A percentile compares a stretch with the other conserved stretches of the same genome.
These are phyloP conservation scores for Exophiala lecanii-corni DNA, from an alignment of 2,329 filamentous ascomycete genomes.

Conservation along the genomic window DNA sequence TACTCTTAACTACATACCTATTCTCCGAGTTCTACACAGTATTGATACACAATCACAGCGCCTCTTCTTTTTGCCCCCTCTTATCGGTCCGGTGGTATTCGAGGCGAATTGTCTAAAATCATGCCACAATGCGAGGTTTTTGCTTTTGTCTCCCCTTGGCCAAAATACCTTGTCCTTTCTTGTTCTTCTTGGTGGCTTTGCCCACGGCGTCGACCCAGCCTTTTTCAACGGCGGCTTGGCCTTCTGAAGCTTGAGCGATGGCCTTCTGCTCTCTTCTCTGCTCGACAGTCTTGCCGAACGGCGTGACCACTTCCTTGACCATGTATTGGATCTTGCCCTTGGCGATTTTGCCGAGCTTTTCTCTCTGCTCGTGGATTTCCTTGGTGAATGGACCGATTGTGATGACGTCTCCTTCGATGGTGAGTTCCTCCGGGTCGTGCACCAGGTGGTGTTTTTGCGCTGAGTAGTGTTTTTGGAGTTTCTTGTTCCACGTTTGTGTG, in stretches of 20 bases:
- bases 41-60: too few relatives aligned
- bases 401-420: slow-evolving; percentile 25
- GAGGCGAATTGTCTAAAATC: too few relatives aligned
- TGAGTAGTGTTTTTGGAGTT: slow-evolving; percentile 24
- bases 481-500: slow-evolving; percentile 19
- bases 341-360: slow-evolving; percentile 7
- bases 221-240: not conserved
- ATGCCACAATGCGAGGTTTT: not conserved
- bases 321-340: slow-evolving; percentile 17
- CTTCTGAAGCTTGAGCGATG: not conserved
- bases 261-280: slow-evolving; percentile 2
- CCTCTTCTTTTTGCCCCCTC: too few relatives aligned
- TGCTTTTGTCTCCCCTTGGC: not conserved
- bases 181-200: not conserved
- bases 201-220: not conserved
- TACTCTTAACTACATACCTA: too few relatives aligned
- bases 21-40: too few relatives aligned
- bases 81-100: too few relatives aligned
- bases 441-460: slow-evolving; percentile 17
- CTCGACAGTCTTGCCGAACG: slow-evolving; percentile 21
- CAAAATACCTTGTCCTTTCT: slow-evolving; percentile 4
- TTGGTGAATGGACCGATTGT: slow-evolving; percentile 18
- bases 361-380: slow-evolving; percentile 8
- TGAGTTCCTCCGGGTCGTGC: slow-evolving; percentile 22
- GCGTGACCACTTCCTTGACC: slow-evolving; percentile 21